Percentiles rank a stretch among this genome's conserved stretches.
Conservation (phyloP, 257 asterid genomes). For the Parsonsia alboflavescens region DNA sequence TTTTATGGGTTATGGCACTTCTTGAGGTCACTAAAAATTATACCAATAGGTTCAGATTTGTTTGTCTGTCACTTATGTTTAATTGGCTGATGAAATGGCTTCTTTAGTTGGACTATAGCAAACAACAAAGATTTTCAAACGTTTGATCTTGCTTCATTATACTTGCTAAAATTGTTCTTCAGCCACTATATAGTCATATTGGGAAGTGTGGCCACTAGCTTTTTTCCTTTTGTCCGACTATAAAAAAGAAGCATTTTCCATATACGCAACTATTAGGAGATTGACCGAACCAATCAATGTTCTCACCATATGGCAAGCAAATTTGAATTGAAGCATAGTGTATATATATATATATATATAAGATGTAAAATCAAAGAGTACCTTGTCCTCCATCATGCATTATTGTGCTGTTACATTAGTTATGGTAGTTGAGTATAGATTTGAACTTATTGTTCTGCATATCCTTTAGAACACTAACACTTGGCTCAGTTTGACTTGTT, state of each 20-base stretch:
- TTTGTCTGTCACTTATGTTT: background rate
- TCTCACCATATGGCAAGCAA: background rate
- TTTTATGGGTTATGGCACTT: background rate
- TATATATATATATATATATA: too few species aligned
- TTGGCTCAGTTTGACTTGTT: slow-evolving; percentile 9
- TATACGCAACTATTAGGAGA: background rate
- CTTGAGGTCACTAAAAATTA: background rate
- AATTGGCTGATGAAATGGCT: background rate
- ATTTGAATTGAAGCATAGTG: background rate
- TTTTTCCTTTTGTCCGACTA: background rate
- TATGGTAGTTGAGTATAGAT: background rate
- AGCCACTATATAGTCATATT: slow-evolving; percentile 2
- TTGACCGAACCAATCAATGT: background rate
- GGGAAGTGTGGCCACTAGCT: background rate
- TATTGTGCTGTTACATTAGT: background rate
- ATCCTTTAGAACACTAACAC: background rate
- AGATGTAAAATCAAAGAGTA: background rate
- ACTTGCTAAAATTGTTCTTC: background rate
- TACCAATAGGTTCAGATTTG: background rate
- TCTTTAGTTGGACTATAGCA: background rate
- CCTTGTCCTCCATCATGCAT: background rate
- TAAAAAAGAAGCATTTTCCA: background rate
- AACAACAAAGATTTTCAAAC: slow-evolving; percentile 7
- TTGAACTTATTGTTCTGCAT: background rate
- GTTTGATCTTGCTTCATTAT: background rate